These are phyloP conservation scores for Pythium folliculosum DNA, from an alignment of 352 stramenopile species.

Conservation along the genomic window DNA sequence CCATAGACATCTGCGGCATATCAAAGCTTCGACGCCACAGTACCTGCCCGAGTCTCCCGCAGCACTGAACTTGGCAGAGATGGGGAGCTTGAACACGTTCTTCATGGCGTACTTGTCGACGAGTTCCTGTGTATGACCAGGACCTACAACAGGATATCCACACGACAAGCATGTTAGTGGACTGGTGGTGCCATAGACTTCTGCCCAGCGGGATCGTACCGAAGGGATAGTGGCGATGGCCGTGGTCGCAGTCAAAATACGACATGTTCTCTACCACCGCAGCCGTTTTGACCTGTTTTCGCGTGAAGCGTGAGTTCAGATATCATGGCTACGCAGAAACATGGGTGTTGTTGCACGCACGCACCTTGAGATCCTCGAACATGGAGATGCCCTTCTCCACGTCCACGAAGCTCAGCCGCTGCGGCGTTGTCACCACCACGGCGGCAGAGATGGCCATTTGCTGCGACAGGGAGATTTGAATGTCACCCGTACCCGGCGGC, in stretches of 20 bases:
- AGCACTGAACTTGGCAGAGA: constrained; percentile 71
- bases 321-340: too few relatives aligned
- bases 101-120: constrained; percentile 81
- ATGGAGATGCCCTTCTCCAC: constrained; percentile 99
- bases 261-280: constrained; percentile 99
- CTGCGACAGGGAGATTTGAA: constrained; percentile 98
- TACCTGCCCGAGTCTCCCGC: constrained; percentile 79
- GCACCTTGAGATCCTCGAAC: constrained; percentile 96
- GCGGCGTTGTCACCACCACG: constrained; percentile 99
- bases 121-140: constrained; percentile 74
- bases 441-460: constrained; percentile 96
- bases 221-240: constrained; percentile 86
- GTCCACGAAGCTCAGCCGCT: constrained; percentile 97
- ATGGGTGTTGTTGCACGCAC: neutral
- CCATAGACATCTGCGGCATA: neutral
- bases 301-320: neutral
- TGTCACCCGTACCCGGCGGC: constrained; percentile 99
- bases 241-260: constrained; percentile 93
- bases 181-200: neutral
- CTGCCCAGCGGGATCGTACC: constrained; percentile 33
- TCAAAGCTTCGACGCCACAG: neutral
- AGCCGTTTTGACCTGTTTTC: constrained; percentile 89
- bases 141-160: constrained; percentile 35
- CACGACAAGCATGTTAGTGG: too few relatives aligned
- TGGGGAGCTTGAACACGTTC: constrained; percentile 86